Evolutionary conservation across 306 rosid genomes (phyloP).

Genomic region (Gastrolobium bilobum): DNA sequence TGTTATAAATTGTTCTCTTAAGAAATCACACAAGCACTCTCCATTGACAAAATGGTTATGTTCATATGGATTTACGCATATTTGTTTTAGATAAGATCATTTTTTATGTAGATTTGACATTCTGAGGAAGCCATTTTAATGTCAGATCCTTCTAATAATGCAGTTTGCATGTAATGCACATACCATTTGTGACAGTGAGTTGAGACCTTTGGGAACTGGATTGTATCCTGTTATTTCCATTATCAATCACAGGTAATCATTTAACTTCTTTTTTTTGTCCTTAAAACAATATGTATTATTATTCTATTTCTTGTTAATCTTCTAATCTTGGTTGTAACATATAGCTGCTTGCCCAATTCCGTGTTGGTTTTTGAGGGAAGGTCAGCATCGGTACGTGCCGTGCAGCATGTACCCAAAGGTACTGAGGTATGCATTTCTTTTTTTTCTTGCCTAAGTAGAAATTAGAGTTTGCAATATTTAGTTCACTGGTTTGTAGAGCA

Average conservation of each 20-base stretch:
- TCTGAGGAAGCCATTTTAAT: constrained; percentile 43
- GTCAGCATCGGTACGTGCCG: constrained; percentile 79
- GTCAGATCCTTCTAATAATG: constrained; percentile 52
- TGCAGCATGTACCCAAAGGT: constrained; percentile 74
- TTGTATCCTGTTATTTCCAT: constrained; percentile 89
- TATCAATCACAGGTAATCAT: constrained; percentile 87
- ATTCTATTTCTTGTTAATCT: constrained; percentile 39
- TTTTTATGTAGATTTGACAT: constrained; percentile 22
- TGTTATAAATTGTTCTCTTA: constrained; percentile 17
- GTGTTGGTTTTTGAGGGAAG: constrained; percentile 88
- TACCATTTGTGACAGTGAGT: constrained; percentile 91
- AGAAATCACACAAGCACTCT: constrained; percentile 20
- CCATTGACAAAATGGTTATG: not conserved
- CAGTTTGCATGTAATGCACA: constrained; percentile 99
- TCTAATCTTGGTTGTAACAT: constrained; percentile 52
- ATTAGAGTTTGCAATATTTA: constrained; percentile 19
- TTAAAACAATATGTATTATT: constrained; percentile 24
- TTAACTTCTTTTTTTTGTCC: not conserved
- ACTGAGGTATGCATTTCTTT: constrained; percentile 69
- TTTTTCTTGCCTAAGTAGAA: not conserved
- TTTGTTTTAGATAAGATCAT: constrained; percentile 22
- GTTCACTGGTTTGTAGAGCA: constrained; percentile 32
- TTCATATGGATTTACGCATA: not conserved
- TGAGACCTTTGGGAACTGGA: constrained; percentile 94
- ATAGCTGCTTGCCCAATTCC: constrained; percentile 85